A percentile compares a stretch with the other conserved stretches of the same genome.
Conservation (phyloP, 805 yeast species). For the Myxozyma sirexii region DNA sequence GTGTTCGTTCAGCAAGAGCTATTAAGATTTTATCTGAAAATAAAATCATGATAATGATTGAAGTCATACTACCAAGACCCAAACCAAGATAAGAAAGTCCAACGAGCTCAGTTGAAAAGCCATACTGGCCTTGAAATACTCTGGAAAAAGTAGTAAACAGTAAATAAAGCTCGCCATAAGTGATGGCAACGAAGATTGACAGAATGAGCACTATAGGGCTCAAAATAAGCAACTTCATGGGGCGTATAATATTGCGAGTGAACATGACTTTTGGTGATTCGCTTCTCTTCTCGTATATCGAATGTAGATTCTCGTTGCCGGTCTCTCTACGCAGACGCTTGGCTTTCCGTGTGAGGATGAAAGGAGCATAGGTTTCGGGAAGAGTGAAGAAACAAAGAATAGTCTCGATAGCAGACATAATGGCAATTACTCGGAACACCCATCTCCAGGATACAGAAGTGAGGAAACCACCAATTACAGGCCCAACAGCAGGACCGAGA, state of each 20-base stretch:
- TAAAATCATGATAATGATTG: slow-evolving; percentile 53
- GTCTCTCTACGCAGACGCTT: slow-evolving; percentile 52
- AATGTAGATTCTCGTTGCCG: slow-evolving; percentile 59
- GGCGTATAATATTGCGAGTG: slow-evolving; percentile 54
- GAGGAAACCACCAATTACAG: slow-evolving; percentile 56
- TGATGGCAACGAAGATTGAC: slow-evolving; percentile 65
- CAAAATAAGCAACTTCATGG: slow-evolving; percentile 53
- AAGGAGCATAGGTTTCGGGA: slow-evolving; percentile 64
- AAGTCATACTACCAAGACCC: slow-evolving; percentile 57
- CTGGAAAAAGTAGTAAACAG: slow-evolving; percentile 62
- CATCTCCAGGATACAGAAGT: slow-evolving; percentile 62
- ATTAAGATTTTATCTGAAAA: slow-evolving; percentile 49
- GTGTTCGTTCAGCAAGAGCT: slow-evolving; percentile 44
- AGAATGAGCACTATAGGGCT: slow-evolving; percentile 68
- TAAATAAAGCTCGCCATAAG: slow-evolving; percentile 67
- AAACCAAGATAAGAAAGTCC: slow-evolving; percentile 64
- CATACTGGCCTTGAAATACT: slow-evolving; percentile 51
- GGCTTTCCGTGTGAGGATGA: slow-evolving; percentile 53
- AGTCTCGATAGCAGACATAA: slow-evolving; percentile 55
- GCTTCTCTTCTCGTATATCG: slow-evolving; percentile 53
- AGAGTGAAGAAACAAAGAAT: slow-evolving; percentile 50
- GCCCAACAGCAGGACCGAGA: slow-evolving; percentile 57
- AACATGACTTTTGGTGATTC: slow-evolving; percentile 33
- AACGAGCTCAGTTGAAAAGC: slow-evolving; percentile 45
- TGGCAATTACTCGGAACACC: slow-evolving; percentile 62